Evolutionary conservation across 441 rosid genomes (phyloP).

Genomic region (Manihot esculenta): DNA sequence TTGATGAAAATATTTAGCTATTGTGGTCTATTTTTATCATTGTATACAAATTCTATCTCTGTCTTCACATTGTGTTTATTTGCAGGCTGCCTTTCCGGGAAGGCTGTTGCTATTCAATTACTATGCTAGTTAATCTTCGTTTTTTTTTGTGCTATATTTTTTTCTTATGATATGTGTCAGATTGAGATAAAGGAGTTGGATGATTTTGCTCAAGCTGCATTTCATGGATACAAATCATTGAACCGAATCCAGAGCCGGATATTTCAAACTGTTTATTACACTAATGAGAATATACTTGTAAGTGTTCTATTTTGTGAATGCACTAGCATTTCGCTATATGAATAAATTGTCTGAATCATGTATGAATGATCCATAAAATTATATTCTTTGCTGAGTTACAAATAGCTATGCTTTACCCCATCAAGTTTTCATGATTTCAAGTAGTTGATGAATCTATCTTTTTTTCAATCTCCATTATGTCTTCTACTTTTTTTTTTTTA

Average conservation of each 20-base stretch:
- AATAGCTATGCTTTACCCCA: not conserved
- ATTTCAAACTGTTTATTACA: conserved; percentile 83
- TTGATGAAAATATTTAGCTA: not conserved
- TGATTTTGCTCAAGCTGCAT: conserved; percentile 96
- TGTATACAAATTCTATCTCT: not conserved
- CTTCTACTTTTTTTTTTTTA: not conserved
- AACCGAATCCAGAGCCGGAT: conserved; percentile 96
- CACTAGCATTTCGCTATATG: not conserved
- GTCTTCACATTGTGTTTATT: not conserved
- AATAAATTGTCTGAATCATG: not conserved
- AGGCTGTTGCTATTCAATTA: not conserved
- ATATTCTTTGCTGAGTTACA: not conserved
- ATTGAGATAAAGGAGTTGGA: conserved; percentile 93
- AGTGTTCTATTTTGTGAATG: conserved; percentile 30
- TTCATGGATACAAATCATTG: conserved; percentile 84
- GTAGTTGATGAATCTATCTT: not conserved
- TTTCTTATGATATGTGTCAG: conserved; percentile 40
- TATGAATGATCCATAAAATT: not conserved
- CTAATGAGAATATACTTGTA: conserved; percentile 95
- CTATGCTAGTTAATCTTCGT: conserved; percentile 13
- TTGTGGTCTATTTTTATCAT: conserved; percentile 1
- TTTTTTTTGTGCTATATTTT: conserved; percentile 19
- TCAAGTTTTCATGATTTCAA: not conserved
- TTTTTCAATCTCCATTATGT: not conserved
- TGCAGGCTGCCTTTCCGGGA: not conserved